Evolutionary conservation across 768 basidiomycete genomes (phyloP), one percentile per base, ranked within the genome.

Genomic region (Serendipita indica): DNA sequence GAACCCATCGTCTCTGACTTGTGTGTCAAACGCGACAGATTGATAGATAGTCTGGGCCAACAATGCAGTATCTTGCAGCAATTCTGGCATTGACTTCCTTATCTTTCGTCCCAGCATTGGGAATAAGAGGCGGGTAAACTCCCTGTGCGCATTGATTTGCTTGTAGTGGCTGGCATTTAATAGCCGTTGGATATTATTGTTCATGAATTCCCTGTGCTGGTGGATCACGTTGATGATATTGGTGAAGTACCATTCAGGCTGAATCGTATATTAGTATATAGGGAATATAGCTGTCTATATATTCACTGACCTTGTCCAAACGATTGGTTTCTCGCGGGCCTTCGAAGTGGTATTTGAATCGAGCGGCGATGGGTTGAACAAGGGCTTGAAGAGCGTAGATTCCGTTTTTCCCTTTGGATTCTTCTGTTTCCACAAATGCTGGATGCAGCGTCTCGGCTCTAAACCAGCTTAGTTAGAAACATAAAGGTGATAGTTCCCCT

Each of bases 171-270:
- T 78, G n/a, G 74, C 69, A 2, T 77, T 69, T 25, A 96, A 67
- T 2, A 97, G 68, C 28, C 72, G 75, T 68, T 94, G 92, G 18
- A 94, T 71, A 41, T 84, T 73, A 6, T 71, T 71, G 52, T 86
- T 81, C 77, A 96, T 81, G 69, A 97, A 93, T 1, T 75, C 69
- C 25, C 79, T 76, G 61, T 97, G 92, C 59, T 94, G 88, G 64
- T 91, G 89, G 12, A 81, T 77, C 60, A 86, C 79, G 67, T 98
- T 93, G 49, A 89, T 75, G 22, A 98, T 74, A 68, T 97, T 89
- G 2, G 90, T 84, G 67, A 98, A 88, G 65, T 89, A 97, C 89
- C 93, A 98, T 69, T 98, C 96, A 1, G 96, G 94, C 90, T 94
- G 65, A 22, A 59, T 6, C 33, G 25, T 33, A 39, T 25, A 32